These are phyloP conservation scores for Bidens hawaiensis DNA, from an alignment of 140 eudicot genomes.

Conservation along the genomic window DNA sequence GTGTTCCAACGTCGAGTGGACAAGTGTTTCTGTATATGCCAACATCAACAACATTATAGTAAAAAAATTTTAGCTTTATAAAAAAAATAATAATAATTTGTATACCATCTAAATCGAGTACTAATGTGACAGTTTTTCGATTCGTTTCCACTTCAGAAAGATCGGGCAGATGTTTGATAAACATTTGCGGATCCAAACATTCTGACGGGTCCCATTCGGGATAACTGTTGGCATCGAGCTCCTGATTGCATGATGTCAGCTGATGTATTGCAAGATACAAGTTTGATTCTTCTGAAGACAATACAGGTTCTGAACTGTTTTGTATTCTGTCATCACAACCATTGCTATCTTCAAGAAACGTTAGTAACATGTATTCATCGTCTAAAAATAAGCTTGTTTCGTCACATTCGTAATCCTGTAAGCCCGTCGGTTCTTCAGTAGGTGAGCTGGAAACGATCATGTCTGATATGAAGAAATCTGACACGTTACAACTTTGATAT, in stretches of 20 bases:
- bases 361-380: constrained; percentile 59
- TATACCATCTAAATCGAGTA: constrained; percentile 95
- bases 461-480: constrained; percentile 87
- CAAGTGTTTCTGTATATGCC: constrained; percentile 72
- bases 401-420: constrained; percentile 60
- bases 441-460: constrained; percentile 67
- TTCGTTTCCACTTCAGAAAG: constrained; percentile 45
- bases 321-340: constrained; percentile 29
- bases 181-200: constrained; percentile 80
- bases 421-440: constrained; percentile 29
- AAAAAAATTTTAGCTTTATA: neutral
- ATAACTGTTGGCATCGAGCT: constrained; percentile 37
- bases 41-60: constrained; percentile 4
- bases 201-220: constrained; percentile 64
- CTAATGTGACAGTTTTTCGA: constrained; percentile 67
- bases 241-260: constrained; percentile 55
- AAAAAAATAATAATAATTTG: neutral
- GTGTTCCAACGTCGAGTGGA: constrained; percentile 80
- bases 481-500: constrained; percentile 67
- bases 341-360: constrained; percentile 60
- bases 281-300: constrained; percentile 53
- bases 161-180: constrained; percentile 64
- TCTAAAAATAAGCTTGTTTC: constrained; percentile 56
- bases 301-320: constrained; percentile 36
- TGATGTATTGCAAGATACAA: constrained; percentile 72